Evolutionary conservation across 2,329 filamentous ascomycete genomes (phyloP).

Genomic region (Scedosporium minutisporum): DNA sequence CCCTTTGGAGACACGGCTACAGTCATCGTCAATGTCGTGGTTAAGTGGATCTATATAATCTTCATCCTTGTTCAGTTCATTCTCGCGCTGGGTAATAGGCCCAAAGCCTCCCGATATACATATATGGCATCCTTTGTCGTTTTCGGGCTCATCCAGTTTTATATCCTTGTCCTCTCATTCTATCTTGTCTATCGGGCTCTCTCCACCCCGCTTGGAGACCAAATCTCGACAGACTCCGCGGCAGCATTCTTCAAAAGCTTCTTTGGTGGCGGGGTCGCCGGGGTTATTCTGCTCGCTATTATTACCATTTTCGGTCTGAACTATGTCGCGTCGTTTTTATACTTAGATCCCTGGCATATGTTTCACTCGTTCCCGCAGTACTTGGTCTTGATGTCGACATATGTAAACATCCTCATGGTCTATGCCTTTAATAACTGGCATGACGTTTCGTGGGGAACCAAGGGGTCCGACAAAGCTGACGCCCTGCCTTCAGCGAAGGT

Average conservation of each 20-base stretch:
- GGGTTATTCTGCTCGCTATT: constrained; percentile 89
- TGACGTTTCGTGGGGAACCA: constrained; percentile 99
- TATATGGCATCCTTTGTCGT: constrained; percentile 85
- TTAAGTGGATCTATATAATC: constrained; percentile 86
- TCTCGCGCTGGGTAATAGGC: constrained; percentile 87
- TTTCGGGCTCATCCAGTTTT: constrained; percentile 81
- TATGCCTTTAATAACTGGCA: constrained; percentile 99
- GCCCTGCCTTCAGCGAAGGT: constrained; percentile 83
- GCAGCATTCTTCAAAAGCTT: constrained; percentile 67
- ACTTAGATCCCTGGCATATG: constrained; percentile 99
- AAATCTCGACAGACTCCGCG: constrained; percentile 56
- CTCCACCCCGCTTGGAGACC: constrained; percentile 35
- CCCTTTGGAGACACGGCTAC: constrained; percentile 84
- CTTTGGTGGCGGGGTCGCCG: constrained; percentile 67
- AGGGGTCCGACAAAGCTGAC: constrained; percentile 93
- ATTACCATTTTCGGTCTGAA: constrained; percentile 94
- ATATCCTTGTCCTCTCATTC: constrained; percentile 78
- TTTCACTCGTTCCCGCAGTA: constrained; percentile 96
- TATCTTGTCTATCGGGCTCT: constrained; percentile 85
- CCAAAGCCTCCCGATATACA: constrained; percentile 87
- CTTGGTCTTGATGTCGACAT: constrained; percentile 85
- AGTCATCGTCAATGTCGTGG: constrained; percentile 79
- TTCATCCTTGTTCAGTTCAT: constrained; percentile 95
- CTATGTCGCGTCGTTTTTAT: constrained; percentile 93
- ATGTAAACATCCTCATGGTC: constrained; percentile 98